Percentiles rank a stretch among this genome's conserved stretches.
Evolutionary conservation across 2,329 filamentous ascomycete species (phyloP).

Genomic region (Cladosporium phlei): DNA sequence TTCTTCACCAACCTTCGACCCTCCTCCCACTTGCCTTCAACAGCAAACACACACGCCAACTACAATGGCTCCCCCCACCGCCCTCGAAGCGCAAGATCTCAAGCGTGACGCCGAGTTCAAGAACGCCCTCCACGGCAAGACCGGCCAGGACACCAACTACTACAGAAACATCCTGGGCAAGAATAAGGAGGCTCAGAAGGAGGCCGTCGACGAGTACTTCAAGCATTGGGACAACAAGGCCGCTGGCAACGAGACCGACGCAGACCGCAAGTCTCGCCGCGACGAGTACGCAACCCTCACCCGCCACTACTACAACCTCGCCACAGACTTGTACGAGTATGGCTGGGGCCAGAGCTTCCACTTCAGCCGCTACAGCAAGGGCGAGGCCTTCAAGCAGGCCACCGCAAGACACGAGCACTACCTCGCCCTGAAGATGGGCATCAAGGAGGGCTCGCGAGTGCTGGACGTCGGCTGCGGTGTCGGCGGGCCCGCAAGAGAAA

Average conservation of each 20-base stretch:
- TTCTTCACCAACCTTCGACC: background rate
- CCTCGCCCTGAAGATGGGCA: constrained; percentile 81
- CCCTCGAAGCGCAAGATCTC: constrained; percentile 39
- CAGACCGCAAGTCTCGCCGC: constrained; percentile 68
- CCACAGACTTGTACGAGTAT: constrained; percentile 57
- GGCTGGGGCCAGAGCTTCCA: constrained; percentile 97
- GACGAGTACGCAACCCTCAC: constrained; percentile 91
- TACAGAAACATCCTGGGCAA: constrained; percentile 83
- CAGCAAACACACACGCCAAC: constrained; percentile 4
- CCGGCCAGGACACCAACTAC: constrained; percentile 74
- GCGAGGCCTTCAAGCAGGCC: constrained; percentile 83
- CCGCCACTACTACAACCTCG: constrained; percentile 62
- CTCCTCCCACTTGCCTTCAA: constrained; percentile 2
- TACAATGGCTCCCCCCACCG: constrained; percentile 11
- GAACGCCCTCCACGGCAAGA: constrained; percentile 68
- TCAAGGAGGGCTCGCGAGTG: constrained; percentile 82
- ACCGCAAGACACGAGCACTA: constrained; percentile 98
- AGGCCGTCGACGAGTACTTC: constrained; percentile 86
- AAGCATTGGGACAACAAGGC: constrained; percentile 92
- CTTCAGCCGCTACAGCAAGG: constrained; percentile 87
- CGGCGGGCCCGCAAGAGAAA: constrained; percentile 89
- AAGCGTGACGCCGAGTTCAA: constrained; percentile 67
- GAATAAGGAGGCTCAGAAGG: constrained; percentile 70
- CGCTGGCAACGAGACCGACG: constrained; percentile 73
- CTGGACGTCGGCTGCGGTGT: constrained; percentile 97